phyloP scores from a whole-genome alignment of 2,329 filamentous ascomycete species.

The Talaromyces verruculosus region DNA sequence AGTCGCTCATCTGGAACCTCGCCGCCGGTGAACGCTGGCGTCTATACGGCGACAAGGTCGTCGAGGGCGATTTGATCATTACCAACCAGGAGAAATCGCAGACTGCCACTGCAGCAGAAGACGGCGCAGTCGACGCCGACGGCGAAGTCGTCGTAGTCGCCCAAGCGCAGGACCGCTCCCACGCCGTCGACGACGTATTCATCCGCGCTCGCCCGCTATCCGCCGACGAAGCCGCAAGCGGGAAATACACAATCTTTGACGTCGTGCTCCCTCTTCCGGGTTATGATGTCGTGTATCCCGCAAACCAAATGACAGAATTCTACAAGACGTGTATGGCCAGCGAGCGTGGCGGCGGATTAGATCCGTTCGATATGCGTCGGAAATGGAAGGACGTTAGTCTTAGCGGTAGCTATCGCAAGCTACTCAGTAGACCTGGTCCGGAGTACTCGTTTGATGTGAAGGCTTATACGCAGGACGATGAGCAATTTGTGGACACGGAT shows the following conservation, averaged over 20 bases:
- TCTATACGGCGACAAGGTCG: slow-evolving; percentile 68
- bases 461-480: slow-evolving; percentile 62
- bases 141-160: slow-evolving; percentile 67
- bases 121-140: slow-evolving; percentile 58
- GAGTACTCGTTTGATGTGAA: slow-evolving; percentile 67
- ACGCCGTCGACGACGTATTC: slow-evolving; percentile 57
- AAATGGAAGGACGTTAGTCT: slow-evolving; percentile 84
- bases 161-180: slow-evolving; percentile 56
- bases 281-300: slow-evolving; percentile 82
- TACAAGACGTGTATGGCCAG: slow-evolving; percentile 85
- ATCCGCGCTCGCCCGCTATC: slow-evolving; percentile 71
- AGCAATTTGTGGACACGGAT: slow-evolving; percentile 89
- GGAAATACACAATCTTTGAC: slow-evolving; percentile 79
- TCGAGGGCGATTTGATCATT: slow-evolving; percentile 83
- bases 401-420: slow-evolving; percentile 81
- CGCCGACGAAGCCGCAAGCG: slow-evolving; percentile 73
- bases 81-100: slow-evolving; percentile 49
- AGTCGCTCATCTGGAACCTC: slow-evolving; percentile 91
- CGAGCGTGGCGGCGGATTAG: slow-evolving; percentile 71
- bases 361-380: slow-evolving; percentile 84
- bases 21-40: slow-evolving; percentile 79
- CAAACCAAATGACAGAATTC: slow-evolving; percentile 77
- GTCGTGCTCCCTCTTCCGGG: slow-evolving; percentile 90
- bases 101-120: slow-evolving; percentile 36
- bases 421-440: slow-evolving; percentile 69